A percentile compares a stretch with the other conserved stretches of the same genome.
Evolutionary conservation across 2,329 filamentous ascomycete genomes (phyloP).

Genomic region (Sordariomycetes sp.): DNA sequence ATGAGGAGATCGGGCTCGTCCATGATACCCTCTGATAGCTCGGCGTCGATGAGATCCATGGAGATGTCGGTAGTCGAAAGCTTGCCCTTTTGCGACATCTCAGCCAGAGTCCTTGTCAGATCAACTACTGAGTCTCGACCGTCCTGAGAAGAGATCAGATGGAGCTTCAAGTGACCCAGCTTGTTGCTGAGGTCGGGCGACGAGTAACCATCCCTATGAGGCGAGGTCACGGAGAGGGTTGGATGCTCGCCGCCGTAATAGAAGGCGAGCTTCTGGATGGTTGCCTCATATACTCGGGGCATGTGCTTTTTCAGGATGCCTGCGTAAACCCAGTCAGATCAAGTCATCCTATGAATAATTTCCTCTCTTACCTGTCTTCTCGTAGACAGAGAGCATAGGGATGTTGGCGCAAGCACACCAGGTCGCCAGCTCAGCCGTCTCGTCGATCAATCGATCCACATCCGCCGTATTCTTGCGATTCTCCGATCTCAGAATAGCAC

Average conservation of each 20-base stretch:
- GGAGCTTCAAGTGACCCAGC: conserved; percentile 43
- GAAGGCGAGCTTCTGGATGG: conserved; percentile 69
- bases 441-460: conserved; percentile 76
- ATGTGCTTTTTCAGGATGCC: conserved; percentile 86
- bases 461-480: conserved; percentile 62
- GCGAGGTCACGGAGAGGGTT: conserved; percentile 48
- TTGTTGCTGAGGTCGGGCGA: conserved; percentile 14
- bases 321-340: conserved; percentile 21
- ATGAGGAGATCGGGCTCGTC: conserved; percentile 84
- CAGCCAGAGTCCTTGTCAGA: conserved; percentile 83
- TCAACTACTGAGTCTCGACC: conserved; percentile 92
- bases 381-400: conserved; percentile 80
- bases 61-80: conserved; percentile 75
- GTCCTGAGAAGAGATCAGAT: conserved; percentile 81
- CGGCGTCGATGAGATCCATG: conserved; percentile 77
- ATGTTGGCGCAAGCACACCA: conserved; percentile 92
- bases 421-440: conserved; percentile 83
- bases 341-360: background rate
- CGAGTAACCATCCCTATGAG: conserved; percentile 28
- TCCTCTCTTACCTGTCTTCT: conserved; percentile 65
- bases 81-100: conserved; percentile 90
- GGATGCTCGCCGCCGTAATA: conserved; percentile 80
- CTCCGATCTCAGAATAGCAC: conserved; percentile 71
- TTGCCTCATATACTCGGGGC: conserved; percentile 70
- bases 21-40: conserved; percentile 73